A percentile compares a stretch with the other conserved stretches of the same genome.
phyloP scores from a whole-genome alignment of 345 rosid species.

The Rhizophora mangle region DNA sequence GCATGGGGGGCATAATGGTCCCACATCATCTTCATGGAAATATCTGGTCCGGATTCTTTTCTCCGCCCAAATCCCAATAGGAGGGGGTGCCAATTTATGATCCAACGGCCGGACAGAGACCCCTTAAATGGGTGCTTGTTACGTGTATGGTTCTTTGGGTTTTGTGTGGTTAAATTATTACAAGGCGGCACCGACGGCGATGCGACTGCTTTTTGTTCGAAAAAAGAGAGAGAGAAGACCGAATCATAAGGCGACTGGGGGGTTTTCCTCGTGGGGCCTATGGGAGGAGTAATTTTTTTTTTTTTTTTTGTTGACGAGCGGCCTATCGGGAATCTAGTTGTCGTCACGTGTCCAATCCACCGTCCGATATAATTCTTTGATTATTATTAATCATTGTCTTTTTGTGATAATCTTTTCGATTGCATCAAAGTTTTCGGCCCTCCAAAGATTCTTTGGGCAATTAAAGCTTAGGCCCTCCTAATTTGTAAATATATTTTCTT shows the following conservation, averaged over 20 bases:
- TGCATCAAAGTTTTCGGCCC: background rate
- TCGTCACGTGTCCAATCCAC: slow-evolving; percentile 50
- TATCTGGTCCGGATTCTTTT: slow-evolving; percentile 38
- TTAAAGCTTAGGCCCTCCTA: no score
- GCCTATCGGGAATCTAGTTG: slow-evolving; percentile 42
- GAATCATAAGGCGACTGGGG: slow-evolving; percentile 24
- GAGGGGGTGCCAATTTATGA: background rate
- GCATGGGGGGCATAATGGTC: slow-evolving; percentile 21
- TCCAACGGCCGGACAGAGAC: slow-evolving; percentile 22
- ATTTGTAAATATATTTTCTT: no score
- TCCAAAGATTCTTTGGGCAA: no score
- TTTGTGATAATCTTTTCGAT: background rate
- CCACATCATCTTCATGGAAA: slow-evolving; percentile 1
- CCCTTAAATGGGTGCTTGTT: slow-evolving; percentile 17
- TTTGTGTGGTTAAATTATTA: background rate
- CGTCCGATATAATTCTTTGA: slow-evolving; percentile 26
- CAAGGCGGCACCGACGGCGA: slow-evolving; percentile 35
- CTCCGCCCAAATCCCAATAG: background rate
- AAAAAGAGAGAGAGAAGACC: slow-evolving; percentile 9
- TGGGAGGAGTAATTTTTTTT: slow-evolving; percentile 15
- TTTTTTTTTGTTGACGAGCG: slow-evolving; percentile 18
- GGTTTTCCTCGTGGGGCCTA: slow-evolving; percentile 27
- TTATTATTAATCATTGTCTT: background rate
- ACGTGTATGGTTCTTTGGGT: background rate
- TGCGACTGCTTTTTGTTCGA: slow-evolving; percentile 6